Evolutionary conservation across 2,329 filamentous ascomycete genomes (phyloP), one percentile per base, ranked within the genome.

Genomic region (Penicillium aurantiogriseum): DNA sequence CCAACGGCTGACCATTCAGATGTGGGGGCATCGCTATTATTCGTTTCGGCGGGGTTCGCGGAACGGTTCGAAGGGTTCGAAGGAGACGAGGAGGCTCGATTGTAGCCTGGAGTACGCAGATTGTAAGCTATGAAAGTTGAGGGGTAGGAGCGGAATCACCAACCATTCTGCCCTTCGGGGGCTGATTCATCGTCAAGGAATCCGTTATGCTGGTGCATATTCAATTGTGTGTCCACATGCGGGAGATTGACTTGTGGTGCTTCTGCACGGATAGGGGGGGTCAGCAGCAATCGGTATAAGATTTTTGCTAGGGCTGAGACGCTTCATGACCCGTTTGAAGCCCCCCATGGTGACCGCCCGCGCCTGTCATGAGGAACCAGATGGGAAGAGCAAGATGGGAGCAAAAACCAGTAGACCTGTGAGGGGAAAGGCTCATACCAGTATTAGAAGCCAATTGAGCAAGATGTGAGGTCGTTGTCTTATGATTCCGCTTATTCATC

Each of bases 1-100:
- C 79, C 79, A 29, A 81, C 77, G 2, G 79, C 79, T 2, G 79
- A 81, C 79, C 79, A 81, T 69, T 78, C 76, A n/a, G 54, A 35
- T 17, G 69, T 59, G 25, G 69, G 55, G 19, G 65, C 51, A 46
- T 75, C 73, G 54, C 63, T 65, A 61, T 71, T 69, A 15, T 65
- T 64, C 35, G 63, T 56, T 33, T 72, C 54, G 10, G 54, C 55
- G 19, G 47, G 72, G 23, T 21, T 27, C 17, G 69, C 56, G 44
- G 70, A 63, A 5, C 47, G 36, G 15, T 54, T 42, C 23, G 50
- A 47, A 11, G 42, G 51, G 36, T 53, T 52, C n/a, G 68, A 54
- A 36, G 68, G 51, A 53, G 59, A 54, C 35, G 66, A 48, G 54
- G 51, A 33, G 40, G 45, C 31, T 33, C 42, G 57, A 36, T 61